A percentile compares a stretch with the other conserved stretches of the same genome.
These are phyloP conservation scores for Trametopsis cervina DNA, from an alignment of 768 basidiomycete genomes.

Conservation along the genomic window DNA sequence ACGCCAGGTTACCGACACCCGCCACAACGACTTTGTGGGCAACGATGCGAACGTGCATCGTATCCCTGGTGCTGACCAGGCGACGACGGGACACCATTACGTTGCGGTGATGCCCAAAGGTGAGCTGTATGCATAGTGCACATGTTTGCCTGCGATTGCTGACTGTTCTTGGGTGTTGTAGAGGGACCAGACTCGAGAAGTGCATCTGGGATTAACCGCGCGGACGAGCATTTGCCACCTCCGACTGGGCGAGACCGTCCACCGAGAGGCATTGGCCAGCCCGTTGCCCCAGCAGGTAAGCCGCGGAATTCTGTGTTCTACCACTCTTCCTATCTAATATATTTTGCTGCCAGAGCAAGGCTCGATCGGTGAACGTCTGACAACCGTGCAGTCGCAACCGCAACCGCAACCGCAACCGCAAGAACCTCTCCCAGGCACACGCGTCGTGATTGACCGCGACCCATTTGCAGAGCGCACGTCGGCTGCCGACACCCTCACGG, in stretches of 20 bases:
- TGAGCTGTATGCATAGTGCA: conserved; percentile 6
- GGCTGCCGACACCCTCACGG: conserved; percentile 22
- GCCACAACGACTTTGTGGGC: conserved; percentile 26
- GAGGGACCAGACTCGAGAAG: conserved; percentile 3
- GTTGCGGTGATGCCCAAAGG: conserved; percentile 20
- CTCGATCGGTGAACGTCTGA: conserved; percentile 2
- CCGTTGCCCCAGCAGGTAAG: conserved; percentile 8
- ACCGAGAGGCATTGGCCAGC: conserved; percentile 11
- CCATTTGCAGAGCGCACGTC: conserved; percentile 21
- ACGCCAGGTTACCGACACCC: conserved; percentile 14
- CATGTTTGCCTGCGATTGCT: neutral
- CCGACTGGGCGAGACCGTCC: conserved; percentile 20
- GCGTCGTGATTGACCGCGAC: conserved; percentile 26
- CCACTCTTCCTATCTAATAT: neutral
- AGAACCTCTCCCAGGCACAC: conserved; percentile 17
- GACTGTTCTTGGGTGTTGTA: conserved; percentile 1
- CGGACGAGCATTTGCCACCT: conserved; percentile 20
- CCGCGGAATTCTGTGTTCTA: no score
- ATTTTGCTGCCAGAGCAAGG: conserved; percentile 4
- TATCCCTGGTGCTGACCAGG: conserved; percentile 22
- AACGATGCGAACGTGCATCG: conserved; percentile 16
- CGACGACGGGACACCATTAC: conserved; percentile 21
- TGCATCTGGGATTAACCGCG: conserved; percentile 2
- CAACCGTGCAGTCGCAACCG: neutral
- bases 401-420: conserved; percentile 3